These are phyloP conservation scores for Fusarium anthophilum DNA, from an alignment of 2,329 filamentous ascomycete genomes.

Conservation along the genomic window DNA sequence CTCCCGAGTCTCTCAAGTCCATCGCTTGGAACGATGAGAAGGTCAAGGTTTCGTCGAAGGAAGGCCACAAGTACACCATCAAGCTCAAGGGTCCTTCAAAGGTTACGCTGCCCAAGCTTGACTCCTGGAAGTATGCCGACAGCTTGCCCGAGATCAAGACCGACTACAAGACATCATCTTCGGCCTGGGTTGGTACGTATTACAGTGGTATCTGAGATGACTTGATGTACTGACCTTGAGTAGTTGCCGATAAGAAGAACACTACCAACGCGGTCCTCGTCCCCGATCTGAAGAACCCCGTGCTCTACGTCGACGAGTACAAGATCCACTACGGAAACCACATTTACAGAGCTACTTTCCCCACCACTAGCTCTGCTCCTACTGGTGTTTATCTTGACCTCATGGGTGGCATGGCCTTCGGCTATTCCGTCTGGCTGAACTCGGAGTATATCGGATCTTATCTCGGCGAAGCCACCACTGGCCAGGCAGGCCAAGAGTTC, in stretches of 20 bases:
- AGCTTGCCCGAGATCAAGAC: conserved; percentile 57
- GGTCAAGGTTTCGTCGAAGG: conserved; percentile 40
- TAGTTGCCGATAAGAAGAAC: conserved; percentile 57
- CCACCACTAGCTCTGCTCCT: conserved; percentile 47
- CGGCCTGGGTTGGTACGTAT: conserved; percentile 53
- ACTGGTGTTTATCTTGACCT: conserved; percentile 60
- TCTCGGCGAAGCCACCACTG: conserved; percentile 57
- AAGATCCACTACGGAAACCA: conserved; percentile 63
- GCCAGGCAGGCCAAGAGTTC: conserved; percentile 52
- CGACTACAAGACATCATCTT: conserved; percentile 54
- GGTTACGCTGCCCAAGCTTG: conserved; percentile 52
- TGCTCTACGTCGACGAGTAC: conserved; percentile 67
- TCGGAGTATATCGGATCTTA: conserved; percentile 64
- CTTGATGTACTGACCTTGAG: not conserved
- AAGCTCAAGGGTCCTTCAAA: conserved; percentile 40
- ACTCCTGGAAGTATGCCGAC: conserved; percentile 58
- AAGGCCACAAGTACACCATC: conserved; percentile 43
- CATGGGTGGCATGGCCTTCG: conserved; percentile 64
- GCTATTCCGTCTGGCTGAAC: conserved; percentile 68
- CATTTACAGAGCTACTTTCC: conserved; percentile 63
- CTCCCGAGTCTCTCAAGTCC: conserved; percentile 53
- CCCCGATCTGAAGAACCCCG: conserved; percentile 61
- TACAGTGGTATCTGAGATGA: rapidly evolving
- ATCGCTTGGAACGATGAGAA: conserved; percentile 62
- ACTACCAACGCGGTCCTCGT: conserved; percentile 56